Percentiles rank a stretch among this genome's conserved stretches.
phyloP scores from a whole-genome alignment of 2,329 filamentous ascomycete genomes.

The Cadophora luteo-olivacea region DNA sequence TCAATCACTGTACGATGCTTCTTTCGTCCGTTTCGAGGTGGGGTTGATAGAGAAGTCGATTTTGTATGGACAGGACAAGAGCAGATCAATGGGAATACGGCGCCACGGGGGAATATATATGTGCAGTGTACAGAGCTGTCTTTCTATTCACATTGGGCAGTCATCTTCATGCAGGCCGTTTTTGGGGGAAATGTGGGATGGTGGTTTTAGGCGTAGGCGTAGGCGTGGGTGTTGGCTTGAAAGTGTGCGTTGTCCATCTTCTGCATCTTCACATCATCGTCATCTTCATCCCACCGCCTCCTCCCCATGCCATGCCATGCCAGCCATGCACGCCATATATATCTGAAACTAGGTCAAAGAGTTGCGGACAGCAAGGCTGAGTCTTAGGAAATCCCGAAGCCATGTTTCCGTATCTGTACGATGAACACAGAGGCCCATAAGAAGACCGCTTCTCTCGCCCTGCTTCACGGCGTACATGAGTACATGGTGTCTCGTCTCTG shows the following conservation, averaged over 20 bases:
- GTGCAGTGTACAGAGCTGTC: background rate
- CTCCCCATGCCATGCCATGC: too few relatives aligned
- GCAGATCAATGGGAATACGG: background rate
- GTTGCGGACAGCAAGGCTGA: slow-evolving; percentile 12
- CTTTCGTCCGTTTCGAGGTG: background rate
- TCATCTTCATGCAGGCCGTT: slow-evolving; percentile 16
- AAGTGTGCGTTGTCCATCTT: slow-evolving; percentile 25
- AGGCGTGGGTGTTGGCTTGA: slow-evolving; percentile 4
- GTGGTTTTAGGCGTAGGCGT: background rate
- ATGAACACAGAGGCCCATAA: slow-evolving; percentile 15
- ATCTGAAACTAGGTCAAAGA: slow-evolving; percentile 7
- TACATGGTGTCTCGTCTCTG: background rate
- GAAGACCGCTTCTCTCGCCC: slow-evolving; percentile 9
- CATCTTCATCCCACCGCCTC: slow-evolving; percentile 20
- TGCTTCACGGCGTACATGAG: background rate
- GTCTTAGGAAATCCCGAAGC: background rate
- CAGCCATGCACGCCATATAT: background rate
- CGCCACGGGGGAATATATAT: slow-evolving; percentile 17
- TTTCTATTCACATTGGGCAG: slow-evolving; percentile 21
- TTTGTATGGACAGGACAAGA: slow-evolving; percentile 13
- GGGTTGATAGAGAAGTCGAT: background rate
- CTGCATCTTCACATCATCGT: background rate
- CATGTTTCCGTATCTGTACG: slow-evolving; percentile 12
- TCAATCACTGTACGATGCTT: slow-evolving; percentile 6
- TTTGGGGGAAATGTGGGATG: background rate